Base-by-base conservation (phyloP, 768 basidiomycete species). In the Lactarius indigo region DNA sequence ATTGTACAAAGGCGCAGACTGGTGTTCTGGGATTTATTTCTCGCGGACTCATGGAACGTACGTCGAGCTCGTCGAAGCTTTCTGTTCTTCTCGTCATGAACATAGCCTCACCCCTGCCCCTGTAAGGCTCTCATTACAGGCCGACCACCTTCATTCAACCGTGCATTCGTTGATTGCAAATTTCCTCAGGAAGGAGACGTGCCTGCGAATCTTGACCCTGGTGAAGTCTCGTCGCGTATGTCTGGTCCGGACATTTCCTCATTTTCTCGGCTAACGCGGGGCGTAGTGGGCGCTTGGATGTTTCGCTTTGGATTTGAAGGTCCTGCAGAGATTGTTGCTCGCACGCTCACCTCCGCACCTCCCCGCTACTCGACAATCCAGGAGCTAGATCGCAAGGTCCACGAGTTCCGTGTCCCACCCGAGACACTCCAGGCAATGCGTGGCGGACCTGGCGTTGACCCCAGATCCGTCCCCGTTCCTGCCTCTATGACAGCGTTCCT, bases 1-100 rank as follows among this genome's bases (percentile, higher is more conserved):
- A 83, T 86, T 69, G 85, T 91, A 0, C 82, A 88, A 66, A 78
- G 89, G 33, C 82, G 90, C 12, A 83, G 89, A 4, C 78, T 86
- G 35, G 76, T 90, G 10, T 91, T 92, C 76, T 92, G 90, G 90
- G 88, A 91, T 72, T 79, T 91, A 10, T 91, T 90, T 35, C 31
- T 87, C n/a, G 85, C 86, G 0, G 90, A 92, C 70, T 79, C 83
- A 3, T 91, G 87, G 87, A 79, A 84, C 77, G 89, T 89, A 68
- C 39, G 81, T 75, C 20, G 18, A 57, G 41, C 60, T 42, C 44
- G 18, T 37, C 35, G 31, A 20, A 23, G 31, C 54, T 17, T 57
- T 31, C 35, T 28, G 12, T 28, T 47, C 47, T 18, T 37, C 41
- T 41, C 41, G 3, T 23, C 57, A 12, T 50, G 55, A 30, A 42